Percentiles rank a stretch among this genome's conserved stretches.
phyloP scores from a whole-genome alignment of 768 basidiomycete genomes.

The Steccherinum ochraceum region DNA sequence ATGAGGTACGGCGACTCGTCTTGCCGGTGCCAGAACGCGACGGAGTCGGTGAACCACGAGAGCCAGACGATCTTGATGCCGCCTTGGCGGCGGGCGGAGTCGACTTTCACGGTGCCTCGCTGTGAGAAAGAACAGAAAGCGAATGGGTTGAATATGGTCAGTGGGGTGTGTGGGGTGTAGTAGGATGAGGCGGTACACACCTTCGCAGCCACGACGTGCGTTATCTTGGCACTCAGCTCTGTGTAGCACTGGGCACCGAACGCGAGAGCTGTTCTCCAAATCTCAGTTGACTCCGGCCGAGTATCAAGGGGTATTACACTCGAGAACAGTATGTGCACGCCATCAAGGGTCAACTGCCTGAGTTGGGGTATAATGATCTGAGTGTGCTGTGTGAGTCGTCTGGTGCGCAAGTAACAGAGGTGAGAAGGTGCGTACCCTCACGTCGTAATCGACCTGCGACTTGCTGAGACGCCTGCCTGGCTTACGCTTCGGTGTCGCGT shows the following conservation, averaged over 20 bases:
- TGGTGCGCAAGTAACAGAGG: background rate
- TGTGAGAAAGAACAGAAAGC: slow-evolving; percentile 24
- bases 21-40: slow-evolving; percentile 82
- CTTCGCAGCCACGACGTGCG: slow-evolving; percentile 91
- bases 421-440: slow-evolving; percentile 54
- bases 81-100: slow-evolving; percentile 69
- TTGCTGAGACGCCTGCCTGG: slow-evolving; percentile 12
- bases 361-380: slow-evolving; percentile 84
- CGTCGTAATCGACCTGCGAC: slow-evolving; percentile 48
- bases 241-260: slow-evolving; percentile 83
- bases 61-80: slow-evolving; percentile 82
- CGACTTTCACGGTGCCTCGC: slow-evolving; percentile 91
- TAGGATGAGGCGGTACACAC: slow-evolving; percentile 29
- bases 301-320: slow-evolving; percentile 92
- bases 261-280: slow-evolving; percentile 80
- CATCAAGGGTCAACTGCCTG: slow-evolving; percentile 69
- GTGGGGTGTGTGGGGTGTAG: slow-evolving; percentile 10
- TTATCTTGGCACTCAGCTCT: slow-evolving; percentile 59
- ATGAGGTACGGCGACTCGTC: slow-evolving; percentile 75
- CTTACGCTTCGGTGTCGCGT: slow-evolving; percentile 21
- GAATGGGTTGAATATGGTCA: too few relatives aligned
- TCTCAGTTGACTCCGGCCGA: slow-evolving; percentile 69
- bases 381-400: background rate
- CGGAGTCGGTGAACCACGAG: slow-evolving; percentile 84
- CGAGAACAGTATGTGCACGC: slow-evolving; percentile 84